Conservation (phyloP, 306 rosid species). For the Arachis stenosperma region DNA sequence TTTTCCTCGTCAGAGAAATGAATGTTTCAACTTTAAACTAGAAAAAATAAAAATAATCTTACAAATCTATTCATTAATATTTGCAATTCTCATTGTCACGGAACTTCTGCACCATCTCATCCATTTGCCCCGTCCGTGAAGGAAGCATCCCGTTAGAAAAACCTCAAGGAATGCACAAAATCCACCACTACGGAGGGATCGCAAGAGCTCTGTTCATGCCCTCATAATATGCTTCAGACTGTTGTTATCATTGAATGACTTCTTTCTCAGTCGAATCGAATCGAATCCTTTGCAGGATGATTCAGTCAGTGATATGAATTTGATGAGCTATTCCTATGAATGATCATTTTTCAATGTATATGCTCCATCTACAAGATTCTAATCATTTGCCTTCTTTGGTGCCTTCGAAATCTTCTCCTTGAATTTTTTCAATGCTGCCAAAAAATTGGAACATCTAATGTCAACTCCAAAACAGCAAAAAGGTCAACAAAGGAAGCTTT, state of each 20-base stretch:
- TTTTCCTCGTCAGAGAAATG: neutral
- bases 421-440: constrained; percentile 68
- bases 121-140: neutral
- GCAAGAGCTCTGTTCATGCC: neutral
- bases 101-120: constrained; percentile 8
- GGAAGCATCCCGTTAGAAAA: constrained; percentile 10
- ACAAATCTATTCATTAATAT: neutral
- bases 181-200: neutral
- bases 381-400: constrained; percentile 53
- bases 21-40: neutral
- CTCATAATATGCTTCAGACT: constrained; percentile 1
- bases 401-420: constrained; percentile 61
- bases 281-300: constrained; percentile 9
- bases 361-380: constrained; percentile 40
- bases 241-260: constrained; percentile 7
- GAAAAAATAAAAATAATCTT: neutral
- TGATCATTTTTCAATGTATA: constrained; percentile 31
- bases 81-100: constrained; percentile 4
- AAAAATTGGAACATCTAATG: constrained; percentile 31
- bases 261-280: neutral
- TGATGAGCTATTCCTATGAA: constrained; percentile 24
- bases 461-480: constrained; percentile 32
- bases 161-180: constrained; percentile 10
- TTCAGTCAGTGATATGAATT: constrained; percentile 1
- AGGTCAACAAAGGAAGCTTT: constrained; percentile 4